phyloP scores from a whole-genome alignment of 2,329 filamentous ascomycete genomes.

The Chrysoporthe deuterocubensis region DNA sequence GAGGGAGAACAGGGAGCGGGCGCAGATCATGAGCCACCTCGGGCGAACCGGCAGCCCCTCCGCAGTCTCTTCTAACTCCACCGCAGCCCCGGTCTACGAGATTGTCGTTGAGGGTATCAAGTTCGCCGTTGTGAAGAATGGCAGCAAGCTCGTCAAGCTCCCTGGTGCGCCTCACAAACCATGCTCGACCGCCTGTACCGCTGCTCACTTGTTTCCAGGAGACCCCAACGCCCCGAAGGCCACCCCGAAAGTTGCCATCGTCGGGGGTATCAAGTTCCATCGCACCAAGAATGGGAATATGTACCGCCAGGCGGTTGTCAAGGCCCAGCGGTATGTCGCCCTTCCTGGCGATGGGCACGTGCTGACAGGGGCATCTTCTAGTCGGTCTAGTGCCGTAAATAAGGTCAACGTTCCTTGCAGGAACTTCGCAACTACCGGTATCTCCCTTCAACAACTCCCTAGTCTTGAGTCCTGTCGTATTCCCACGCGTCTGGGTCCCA shows the following conservation, averaged over 20 bases:
- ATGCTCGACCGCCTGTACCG: neutral
- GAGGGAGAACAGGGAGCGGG: conserved; percentile 61
- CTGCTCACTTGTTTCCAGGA: conserved; percentile 48
- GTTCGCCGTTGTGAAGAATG: conserved; percentile 74
- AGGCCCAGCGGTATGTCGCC: conserved; percentile 72
- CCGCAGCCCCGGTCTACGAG: conserved; percentile 55
- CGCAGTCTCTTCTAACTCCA: conserved; percentile 36
- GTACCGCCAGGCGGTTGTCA: conserved; percentile 75
- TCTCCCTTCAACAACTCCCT: conserved; percentile 44
- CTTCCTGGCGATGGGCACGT: conserved; percentile 31
- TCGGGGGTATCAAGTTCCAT: conserved; percentile 82
- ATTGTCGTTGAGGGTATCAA: conserved; percentile 72
- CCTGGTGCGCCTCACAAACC: conserved; percentile 55
- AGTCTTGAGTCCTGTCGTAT: conserved; percentile 4
- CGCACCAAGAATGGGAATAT: conserved; percentile 89
- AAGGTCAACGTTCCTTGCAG: conserved; percentile 78
- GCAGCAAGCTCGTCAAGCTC: conserved; percentile 79
- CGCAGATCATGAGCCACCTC: conserved; percentile 56
- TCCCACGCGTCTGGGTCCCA: conserved; percentile 8
- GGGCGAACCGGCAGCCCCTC: conserved; percentile 39
- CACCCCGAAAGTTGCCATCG: conserved; percentile 73
- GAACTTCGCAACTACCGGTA: conserved; percentile 71
- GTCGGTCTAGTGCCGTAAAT: conserved; percentile 59
- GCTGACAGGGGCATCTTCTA: conserved; percentile 47
- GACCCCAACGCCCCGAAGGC: conserved; percentile 63